phyloP scores from a whole-genome alignment of 495 filamentous ascomycete genomes.

The Talaromyces trachyspermus region DNA sequence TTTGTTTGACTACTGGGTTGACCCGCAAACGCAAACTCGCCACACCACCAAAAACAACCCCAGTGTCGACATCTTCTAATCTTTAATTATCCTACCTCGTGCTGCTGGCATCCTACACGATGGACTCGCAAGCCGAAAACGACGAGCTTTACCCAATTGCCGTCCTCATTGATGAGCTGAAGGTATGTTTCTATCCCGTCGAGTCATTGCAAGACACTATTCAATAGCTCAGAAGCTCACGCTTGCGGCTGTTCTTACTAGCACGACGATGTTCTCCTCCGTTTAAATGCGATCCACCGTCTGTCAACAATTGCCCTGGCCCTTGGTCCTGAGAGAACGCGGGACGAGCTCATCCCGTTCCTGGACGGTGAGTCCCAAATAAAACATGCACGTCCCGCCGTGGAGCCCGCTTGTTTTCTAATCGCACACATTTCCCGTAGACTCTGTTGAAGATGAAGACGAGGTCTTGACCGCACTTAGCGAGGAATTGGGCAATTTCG shows the following conservation, averaged over 20 bases:
- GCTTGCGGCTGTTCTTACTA: too few relatives aligned
- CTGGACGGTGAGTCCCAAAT: slow-evolving; percentile 68
- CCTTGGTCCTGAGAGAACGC: slow-evolving; percentile 86
- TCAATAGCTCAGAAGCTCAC: neutral
- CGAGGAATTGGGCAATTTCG: slow-evolving; percentile 90
- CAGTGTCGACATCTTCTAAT: slow-evolving; percentile 8
- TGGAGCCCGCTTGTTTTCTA: neutral
- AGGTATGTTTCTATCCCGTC: slow-evolving; percentile 49
- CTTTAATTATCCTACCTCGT: neutral
- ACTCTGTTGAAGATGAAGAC: slow-evolving; percentile 97
- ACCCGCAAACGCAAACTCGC: slow-evolving; percentile 1
- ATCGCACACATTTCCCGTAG: slow-evolving; percentile 41
- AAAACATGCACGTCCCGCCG: neutral
- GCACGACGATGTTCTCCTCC: slow-evolving; percentile 97
- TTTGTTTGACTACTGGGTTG: slow-evolving; percentile 9
- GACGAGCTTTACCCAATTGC: slow-evolving; percentile 99
- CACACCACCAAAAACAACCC: too few relatives aligned
- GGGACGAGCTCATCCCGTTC: slow-evolving; percentile 97
- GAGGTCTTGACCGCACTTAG: slow-evolving; percentile 95
- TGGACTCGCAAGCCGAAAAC: slow-evolving; percentile 69
- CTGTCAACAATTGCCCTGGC: slow-evolving; percentile 96
- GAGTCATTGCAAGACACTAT: neutral
- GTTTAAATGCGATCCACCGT: slow-evolving; percentile 95
- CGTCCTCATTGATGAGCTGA: slow-evolving; percentile 97
- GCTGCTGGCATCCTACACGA: slow-evolving; percentile 26